Percentiles rank a stretch among this genome's conserved stretches.
phyloP scores from a whole-genome alignment of 441 rosid species.

The Capsella rubella region DNA sequence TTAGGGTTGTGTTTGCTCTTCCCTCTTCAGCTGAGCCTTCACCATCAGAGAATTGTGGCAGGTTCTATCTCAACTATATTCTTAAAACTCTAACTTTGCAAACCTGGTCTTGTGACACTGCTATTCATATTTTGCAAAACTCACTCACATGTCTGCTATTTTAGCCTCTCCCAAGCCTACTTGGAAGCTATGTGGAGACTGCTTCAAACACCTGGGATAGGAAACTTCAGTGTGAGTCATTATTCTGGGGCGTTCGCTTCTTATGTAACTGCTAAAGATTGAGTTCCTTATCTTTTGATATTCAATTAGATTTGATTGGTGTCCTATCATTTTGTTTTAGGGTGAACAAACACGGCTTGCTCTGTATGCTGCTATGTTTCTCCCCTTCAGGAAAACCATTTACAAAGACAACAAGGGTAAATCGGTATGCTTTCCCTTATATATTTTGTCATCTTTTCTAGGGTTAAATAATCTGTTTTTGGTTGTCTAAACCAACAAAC shows the following conservation, averaged over 20 bases:
- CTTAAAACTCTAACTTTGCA: background rate
- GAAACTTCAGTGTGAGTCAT: slow-evolving; percentile 62
- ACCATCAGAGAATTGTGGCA: slow-evolving; percentile 61
- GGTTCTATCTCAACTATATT: slow-evolving; percentile 51
- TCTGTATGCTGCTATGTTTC: slow-evolving; percentile 85
- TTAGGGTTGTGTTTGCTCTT: slow-evolving; percentile 71
- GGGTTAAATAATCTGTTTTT: slow-evolving; percentile 23
- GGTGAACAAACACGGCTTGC: slow-evolving; percentile 81
- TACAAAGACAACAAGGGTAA: slow-evolving; percentile 72
- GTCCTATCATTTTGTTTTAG: slow-evolving; percentile 51
- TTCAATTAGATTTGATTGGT: slow-evolving; percentile 19
- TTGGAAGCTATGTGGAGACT: slow-evolving; percentile 77
- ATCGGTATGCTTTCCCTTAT: slow-evolving; percentile 53
- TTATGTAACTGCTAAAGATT: slow-evolving; percentile 14
- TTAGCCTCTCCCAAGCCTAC: slow-evolving; percentile 71
- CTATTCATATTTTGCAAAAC: slow-evolving; percentile 13
- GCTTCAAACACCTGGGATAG: slow-evolving; percentile 58
- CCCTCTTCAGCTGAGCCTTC: slow-evolving; percentile 64
- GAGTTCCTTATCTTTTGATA: background rate
- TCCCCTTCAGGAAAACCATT: slow-evolving; percentile 62
- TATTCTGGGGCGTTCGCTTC: background rate
- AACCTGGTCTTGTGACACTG: slow-evolving; percentile 23
- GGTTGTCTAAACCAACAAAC: slow-evolving; percentile 6
- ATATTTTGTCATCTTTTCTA: slow-evolving; percentile 26
- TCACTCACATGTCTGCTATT: slow-evolving; percentile 29